Conservation (phyloP, 352 stramenopile genomes). For the Phytophthora colocasiae region DNA sequence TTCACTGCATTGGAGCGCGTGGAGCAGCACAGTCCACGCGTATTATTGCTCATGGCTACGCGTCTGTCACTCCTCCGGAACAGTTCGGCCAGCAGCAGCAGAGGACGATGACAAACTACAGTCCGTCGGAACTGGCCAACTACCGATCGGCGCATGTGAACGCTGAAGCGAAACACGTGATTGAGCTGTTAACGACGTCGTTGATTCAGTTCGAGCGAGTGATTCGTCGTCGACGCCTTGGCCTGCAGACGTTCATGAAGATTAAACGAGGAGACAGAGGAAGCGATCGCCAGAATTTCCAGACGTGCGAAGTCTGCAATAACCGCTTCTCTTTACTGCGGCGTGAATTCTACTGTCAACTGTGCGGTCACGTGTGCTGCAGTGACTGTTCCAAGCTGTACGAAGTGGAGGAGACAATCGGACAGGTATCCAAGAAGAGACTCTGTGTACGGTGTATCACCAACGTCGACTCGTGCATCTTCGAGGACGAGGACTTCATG, state of each 20-base stretch:
- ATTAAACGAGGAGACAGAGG: slow-evolving; percentile 25
- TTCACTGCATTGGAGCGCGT: slow-evolving; percentile 35
- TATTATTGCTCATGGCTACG: slow-evolving; percentile 70
- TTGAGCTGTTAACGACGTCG: slow-evolving; percentile 61
- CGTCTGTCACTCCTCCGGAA: slow-evolving; percentile 45
- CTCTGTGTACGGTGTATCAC: slow-evolving; percentile 63
- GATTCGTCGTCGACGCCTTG: slow-evolving; percentile 70
- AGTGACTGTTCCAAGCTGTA: slow-evolving; percentile 61
- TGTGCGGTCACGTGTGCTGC: slow-evolving; percentile 65
- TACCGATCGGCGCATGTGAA: slow-evolving; percentile 62
- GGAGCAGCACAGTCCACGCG: slow-evolving; percentile 43
- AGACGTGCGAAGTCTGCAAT: slow-evolving; percentile 50
- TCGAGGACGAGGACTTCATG: slow-evolving; percentile 68
- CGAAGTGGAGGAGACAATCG: slow-evolving; percentile 57
- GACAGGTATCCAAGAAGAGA: slow-evolving; percentile 55
- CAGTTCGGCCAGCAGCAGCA: slow-evolving; percentile 44
- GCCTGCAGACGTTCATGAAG: slow-evolving; percentile 70
- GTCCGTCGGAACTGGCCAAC: slow-evolving; percentile 38
- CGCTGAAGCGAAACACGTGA: slow-evolving; percentile 64
- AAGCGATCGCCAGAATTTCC: slow-evolving; percentile 20
- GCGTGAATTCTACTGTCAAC: slow-evolving; percentile 57
- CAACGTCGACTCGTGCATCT: slow-evolving; percentile 62
- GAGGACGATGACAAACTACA: slow-evolving; percentile 29
- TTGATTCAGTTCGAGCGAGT: slow-evolving; percentile 70
- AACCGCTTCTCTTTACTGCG: slow-evolving; percentile 58